Evolutionary conservation across 1,284 basidiomycete species (phyloP), one percentile per base, ranked within the genome.

Genomic region (Ustilago trichophora): DNA sequence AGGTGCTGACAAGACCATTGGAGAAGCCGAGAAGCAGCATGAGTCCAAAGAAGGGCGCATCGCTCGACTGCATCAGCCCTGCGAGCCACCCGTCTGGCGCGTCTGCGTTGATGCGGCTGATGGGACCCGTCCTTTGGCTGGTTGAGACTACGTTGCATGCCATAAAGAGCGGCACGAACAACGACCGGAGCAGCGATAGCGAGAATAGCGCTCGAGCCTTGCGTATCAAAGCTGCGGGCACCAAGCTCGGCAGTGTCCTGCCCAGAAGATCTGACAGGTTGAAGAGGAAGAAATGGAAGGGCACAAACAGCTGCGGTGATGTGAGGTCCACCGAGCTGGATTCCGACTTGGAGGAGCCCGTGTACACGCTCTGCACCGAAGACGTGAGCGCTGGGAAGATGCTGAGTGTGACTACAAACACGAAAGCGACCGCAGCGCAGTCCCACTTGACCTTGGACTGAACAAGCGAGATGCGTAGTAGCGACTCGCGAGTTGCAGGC

Each of bases 271-370:
- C 76, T 2, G 65, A 60, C 3, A 58, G 21, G 42, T 78, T 78
- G 72, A 77, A 77, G 21, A 72, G 50, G 44, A 78, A 42, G 27
- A 76, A 77, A 58, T 78, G 76, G 49, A 71, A 64, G 0, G 76
- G 71, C 10, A 76, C 67, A 24, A 78, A 78, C 15, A 77, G 51
- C 53, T 76, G 70, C 11, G 75, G 71, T 19, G 68, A 67, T 13
- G 67, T 65, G 9, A 71, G 52, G 18, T 66, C 62, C 25, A 64
- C 15, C 16, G 60, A n/a, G 29, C 44, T 46, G 12, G n/a, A 18
- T 3, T 26, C 24, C 3, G 42, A 47, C 21, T 25, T 35, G 7
- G 49, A 48, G 6, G 50, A 34, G 15, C 44, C 48, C 1, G 60
- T 69, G 35, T 63, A 63, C 21, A 71, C 68, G 45, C 63, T 66